These are phyloP conservation scores for Boletus vermiculosoides DNA, from an alignment of 768 basidiomycete species.

Conservation along the genomic window DNA sequence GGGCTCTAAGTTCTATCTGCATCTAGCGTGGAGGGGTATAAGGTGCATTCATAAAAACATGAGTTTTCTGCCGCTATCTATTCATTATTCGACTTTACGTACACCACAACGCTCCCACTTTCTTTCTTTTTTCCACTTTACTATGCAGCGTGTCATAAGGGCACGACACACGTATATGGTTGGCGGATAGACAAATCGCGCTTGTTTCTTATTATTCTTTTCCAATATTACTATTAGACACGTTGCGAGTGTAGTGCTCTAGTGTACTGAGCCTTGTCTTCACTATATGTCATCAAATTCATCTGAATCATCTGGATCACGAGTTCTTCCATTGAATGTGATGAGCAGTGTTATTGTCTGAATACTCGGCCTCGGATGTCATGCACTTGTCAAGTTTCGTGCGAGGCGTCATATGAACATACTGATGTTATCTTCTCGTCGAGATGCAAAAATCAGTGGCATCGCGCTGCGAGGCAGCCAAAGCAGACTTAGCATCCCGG, in stretches of 20 bases:
- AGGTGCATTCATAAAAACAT: neutral
- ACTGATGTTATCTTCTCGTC: no score
- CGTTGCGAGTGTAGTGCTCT: neutral
- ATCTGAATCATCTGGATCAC: neutral
- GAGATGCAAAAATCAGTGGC: no score
- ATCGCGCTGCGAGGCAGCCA: no score
- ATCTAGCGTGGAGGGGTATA: neutral
- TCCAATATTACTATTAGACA: neutral
- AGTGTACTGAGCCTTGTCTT: neutral
- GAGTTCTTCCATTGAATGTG: neutral
- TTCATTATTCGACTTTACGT: neutral
- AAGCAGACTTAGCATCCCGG: no score
- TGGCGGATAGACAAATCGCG: neutral
- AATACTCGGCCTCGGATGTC: neutral
- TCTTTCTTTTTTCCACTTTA: no score
- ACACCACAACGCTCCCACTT: neutral
- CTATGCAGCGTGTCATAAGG: neutral
- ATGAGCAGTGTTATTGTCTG: neutral
- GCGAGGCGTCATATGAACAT: no score
- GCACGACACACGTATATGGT: neutral
- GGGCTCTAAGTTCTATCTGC: slow-evolving; percentile 13
- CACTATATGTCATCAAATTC: neutral
- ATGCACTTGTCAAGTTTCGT: neutral
- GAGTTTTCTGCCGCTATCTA: no score
- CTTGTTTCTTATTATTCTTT: neutral